Evolutionary conservation across 2,329 filamentous ascomycete genomes (phyloP).

Genomic region (Aspergillus flavus): DNA sequence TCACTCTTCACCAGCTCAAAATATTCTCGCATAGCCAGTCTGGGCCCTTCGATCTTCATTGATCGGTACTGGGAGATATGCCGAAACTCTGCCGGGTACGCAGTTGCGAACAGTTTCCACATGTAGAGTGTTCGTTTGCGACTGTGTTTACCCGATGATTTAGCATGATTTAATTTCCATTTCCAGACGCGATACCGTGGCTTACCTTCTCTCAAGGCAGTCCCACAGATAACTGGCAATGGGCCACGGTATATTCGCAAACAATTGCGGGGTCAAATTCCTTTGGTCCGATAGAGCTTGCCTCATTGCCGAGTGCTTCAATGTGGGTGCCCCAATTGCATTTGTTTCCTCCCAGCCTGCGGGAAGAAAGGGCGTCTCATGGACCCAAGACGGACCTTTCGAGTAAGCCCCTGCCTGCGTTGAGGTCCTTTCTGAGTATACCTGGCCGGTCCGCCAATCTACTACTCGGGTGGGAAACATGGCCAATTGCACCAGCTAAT

Average conservation of each 20-base stretch:
- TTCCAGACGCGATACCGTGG: neutral
- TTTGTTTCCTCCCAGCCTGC: constrained; percentile 29
- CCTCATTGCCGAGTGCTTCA: constrained; percentile 40
- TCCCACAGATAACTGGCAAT: constrained; percentile 45
- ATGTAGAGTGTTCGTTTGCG: constrained; percentile 40
- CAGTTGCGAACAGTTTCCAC: constrained; percentile 46
- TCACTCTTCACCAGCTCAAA: constrained; percentile 37
- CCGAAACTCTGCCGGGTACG: constrained; percentile 41
- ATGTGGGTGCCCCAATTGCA: constrained; percentile 31
- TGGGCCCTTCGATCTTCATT: constrained; percentile 33
- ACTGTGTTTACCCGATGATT: constrained; percentile 4
- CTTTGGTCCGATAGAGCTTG: constrained; percentile 40
- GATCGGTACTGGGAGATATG: constrained; percentile 30
- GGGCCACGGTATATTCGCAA: constrained; percentile 42
- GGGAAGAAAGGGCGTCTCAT: constrained; percentile 41
- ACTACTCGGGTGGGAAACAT: constrained; percentile 9
- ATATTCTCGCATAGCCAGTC: constrained; percentile 38
- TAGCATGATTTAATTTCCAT: neutral
- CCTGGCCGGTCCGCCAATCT: constrained; percentile 18
- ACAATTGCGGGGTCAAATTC: constrained; percentile 35
- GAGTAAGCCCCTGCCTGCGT: constrained; percentile 8
- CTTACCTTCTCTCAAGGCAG: constrained; percentile 39
- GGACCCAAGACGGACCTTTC: constrained; percentile 39
- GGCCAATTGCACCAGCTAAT: neutral
- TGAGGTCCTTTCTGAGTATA: constrained; percentile 17